Conservation (phyloP, 2,329 filamentous ascomycete species). For the Lachnellula subtilissima region DNA sequence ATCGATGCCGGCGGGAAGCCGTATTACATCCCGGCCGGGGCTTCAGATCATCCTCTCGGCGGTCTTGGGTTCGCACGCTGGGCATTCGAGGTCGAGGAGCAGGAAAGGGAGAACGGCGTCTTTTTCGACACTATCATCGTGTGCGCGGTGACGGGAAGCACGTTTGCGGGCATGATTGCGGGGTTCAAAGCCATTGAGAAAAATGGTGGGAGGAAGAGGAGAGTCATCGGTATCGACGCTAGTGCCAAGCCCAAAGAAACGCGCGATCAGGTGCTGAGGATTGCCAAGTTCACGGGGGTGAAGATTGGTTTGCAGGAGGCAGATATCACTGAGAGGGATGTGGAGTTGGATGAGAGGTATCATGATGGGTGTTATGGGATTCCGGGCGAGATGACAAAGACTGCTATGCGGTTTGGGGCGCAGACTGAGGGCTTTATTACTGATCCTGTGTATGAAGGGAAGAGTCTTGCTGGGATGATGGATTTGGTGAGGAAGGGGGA, state of each 20-base stretch:
- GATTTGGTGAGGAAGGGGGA: constrained; percentile 60
- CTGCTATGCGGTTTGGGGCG: constrained; percentile 65
- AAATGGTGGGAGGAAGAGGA: constrained; percentile 42
- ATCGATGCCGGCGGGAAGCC: constrained; percentile 51
- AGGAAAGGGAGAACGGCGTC: constrained; percentile 56
- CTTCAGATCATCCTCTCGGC: constrained; percentile 65
- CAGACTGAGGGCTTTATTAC: constrained; percentile 68
- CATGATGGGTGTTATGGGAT: constrained; percentile 66
- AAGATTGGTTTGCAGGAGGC: constrained; percentile 57
- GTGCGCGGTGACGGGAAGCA: constrained; percentile 67
- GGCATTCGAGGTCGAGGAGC: constrained; percentile 62
- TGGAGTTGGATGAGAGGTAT: constrained; percentile 60
- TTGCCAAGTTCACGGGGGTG: constrained; percentile 57
- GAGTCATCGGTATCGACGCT: constrained; percentile 64
- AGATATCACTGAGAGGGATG: constrained; percentile 58
- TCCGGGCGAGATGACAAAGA: constrained; percentile 59
- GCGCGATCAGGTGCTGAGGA: constrained; percentile 59
- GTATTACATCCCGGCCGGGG: constrained; percentile 69
- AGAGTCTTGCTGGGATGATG: constrained; percentile 68
- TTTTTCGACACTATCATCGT: constrained; percentile 66
- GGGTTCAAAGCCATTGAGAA: constrained; percentile 62
- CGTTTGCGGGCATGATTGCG: constrained; percentile 66
- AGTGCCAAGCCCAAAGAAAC: constrained; percentile 57
- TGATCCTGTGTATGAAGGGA: constrained; percentile 72
- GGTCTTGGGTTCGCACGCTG: constrained; percentile 67